Base-by-base conservation (phyloP, 495 filamentous ascomycete species). In the Trichoderma erinaceum region DNA sequence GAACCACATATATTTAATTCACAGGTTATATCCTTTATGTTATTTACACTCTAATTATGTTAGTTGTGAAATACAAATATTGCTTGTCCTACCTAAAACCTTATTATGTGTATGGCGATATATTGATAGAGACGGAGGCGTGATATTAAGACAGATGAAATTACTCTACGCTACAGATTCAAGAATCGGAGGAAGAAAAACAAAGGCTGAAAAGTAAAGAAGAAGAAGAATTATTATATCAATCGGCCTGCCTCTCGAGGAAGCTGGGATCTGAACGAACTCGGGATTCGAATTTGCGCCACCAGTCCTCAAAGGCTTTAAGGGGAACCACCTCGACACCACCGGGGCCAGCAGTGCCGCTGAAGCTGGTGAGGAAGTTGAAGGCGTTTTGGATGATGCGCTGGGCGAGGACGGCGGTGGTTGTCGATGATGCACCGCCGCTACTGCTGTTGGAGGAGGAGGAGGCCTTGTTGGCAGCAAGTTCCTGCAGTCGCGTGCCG, bases 371-470 rank as follows among this genome's bases (percentile, higher is more conserved):
- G 58, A 99, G 80, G 75, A 96, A 98, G 77, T 98, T 97, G 73
- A 97, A 99, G n/a, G 93, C 93, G 76, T 97, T 96, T 70, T 89
- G 88, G 70, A 98, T 97, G 68, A 99, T 97, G 68, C 92, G 80
- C 80, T 97, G 92, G 64, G 95, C 95, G 18, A 99, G 80, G 32
- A 90, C 80, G 72, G 92, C 86, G 13, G 92, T 93, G 44, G 83
- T 79, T 5, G 86, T 75, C 11, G 52, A 29, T 7, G 52, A 61
- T 12, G 6, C 1, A 29, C 13, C 6, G 23, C 25, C 29, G 78
- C 74, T 25, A 21, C 23, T 58, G 58, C 12, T 8, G 52, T 6
- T 38, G n/a, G 18, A 29, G 7, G 35, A n/a, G n/a, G n/a, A n/a
- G n/a, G n/a, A n/a, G n/a, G n/a, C 35, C 73, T 43, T 69, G 74